Evolutionary conservation across 164 flowering plant genomes (phyloP), one percentile per base, ranked within the genome.

Genomic region (Brasenia schreberi): DNA sequence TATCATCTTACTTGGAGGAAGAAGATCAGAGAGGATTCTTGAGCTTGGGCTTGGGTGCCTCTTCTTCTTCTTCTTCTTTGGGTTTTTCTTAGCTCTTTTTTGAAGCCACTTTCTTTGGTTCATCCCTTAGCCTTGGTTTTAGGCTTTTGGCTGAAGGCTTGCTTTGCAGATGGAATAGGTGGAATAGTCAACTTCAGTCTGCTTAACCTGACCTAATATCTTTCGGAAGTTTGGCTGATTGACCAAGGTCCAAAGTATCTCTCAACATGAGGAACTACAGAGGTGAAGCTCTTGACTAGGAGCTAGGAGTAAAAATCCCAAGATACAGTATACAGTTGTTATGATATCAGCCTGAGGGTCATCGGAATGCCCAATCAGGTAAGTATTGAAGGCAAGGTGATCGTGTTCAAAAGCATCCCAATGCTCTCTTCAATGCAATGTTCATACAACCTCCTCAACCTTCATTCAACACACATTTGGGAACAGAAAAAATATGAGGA

Each of bases 181-280:
- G 76, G 80, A 66, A 89, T 82, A 62, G 90, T n/a, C n/a, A n/a
- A n/a, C 66, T 11, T 84, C 89, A 5, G 94, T 58, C 77, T 94
- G 99, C 71, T 89, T 87, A 1, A 89, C 81, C 59, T 85, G 90
- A 74, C 96, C 99, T 68, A 91, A 10, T 42, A 85, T 65, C 81
- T 88, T 88, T 61, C 68, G 68, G 72, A 91, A 76, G 39, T 83
- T 81, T 61, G 99, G 99, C 62, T 94, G 97, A 76, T 91, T 85
- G 56, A 85, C 93, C 87, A 94, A 62, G 49, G 99, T 94, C 99
- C 99, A 94, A 91, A 91, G 79, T 94, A 94, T 65, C 98, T 85
- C 80, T 94, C 98, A 33, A 94, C 90, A 68, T 94, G 96, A 12
- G 96, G 96, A 66, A 87, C 89, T 63, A 85, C 97, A 0, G 87